Percentiles rank a stretch among this genome's conserved stretches.
Conservation (phyloP, 192 early-diverging fungal genomes). For the Funneliformis geosporum region DNA sequence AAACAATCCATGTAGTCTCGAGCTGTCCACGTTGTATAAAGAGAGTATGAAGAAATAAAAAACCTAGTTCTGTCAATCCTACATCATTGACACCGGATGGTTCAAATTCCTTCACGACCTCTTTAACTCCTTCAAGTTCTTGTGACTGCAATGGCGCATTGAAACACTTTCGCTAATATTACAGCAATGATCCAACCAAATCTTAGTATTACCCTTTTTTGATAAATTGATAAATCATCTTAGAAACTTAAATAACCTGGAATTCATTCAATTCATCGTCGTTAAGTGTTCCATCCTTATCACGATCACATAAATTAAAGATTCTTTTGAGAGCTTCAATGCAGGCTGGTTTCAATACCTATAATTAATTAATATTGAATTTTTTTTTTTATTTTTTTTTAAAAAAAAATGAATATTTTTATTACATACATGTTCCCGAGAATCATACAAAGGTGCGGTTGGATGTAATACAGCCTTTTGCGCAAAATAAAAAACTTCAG, state of each 20-base stretch:
- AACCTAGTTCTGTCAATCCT: slow-evolving; percentile 90
- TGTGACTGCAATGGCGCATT: slow-evolving; percentile 91
- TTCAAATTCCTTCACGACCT: slow-evolving; percentile 87
- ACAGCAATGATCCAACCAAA: background rate
- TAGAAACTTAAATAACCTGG: slow-evolving; percentile 56
- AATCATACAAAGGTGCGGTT: slow-evolving; percentile 95
- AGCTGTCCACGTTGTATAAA: slow-evolving; percentile 97
- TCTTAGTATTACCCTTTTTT: background rate
- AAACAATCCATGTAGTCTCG: slow-evolving; percentile 98
- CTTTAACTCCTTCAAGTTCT: slow-evolving; percentile 96
- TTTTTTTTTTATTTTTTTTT: background rate
- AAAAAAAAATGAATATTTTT: background rate
- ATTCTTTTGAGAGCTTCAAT: slow-evolving; percentile 90
- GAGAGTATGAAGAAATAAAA: slow-evolving; percentile 90
- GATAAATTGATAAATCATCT: background rate
- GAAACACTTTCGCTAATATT: slow-evolving; percentile 86
- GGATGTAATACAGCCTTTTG: slow-evolving; percentile 99
- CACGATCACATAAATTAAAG: slow-evolving; percentile 93
- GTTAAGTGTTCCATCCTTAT: slow-evolving; percentile 90
- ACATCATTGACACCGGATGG: slow-evolving; percentile 80
- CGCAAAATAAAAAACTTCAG: slow-evolving; percentile 99
- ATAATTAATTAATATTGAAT: background rate
- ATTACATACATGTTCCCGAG: slow-evolving; percentile 76
- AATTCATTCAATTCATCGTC: slow-evolving; percentile 97
- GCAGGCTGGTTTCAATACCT: slow-evolving; percentile 84